phyloP scores from a whole-genome alignment of 2,329 filamentous ascomycete species.

The Aspergillus sp. region DNA sequence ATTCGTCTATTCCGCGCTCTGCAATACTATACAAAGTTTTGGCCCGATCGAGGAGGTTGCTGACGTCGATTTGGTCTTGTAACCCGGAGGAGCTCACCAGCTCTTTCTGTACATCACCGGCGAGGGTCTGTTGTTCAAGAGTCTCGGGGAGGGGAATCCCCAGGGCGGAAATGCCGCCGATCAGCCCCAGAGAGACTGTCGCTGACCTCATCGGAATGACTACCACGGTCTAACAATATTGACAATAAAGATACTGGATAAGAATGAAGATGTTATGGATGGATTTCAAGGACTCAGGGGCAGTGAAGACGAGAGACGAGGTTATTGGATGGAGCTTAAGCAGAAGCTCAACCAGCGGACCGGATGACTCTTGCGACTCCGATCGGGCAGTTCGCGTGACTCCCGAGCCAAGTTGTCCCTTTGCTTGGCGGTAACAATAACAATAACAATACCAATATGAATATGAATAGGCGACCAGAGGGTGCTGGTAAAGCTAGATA shows the following conservation, averaged over 20 bases:
- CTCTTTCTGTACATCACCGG: neutral
- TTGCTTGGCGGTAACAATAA: neutral
- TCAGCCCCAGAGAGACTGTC: slow-evolving; percentile 7
- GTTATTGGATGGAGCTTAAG: neutral
- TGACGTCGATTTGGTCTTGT: slow-evolving; percentile 52
- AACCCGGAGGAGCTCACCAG: slow-evolving; percentile 50
- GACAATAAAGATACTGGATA: neutral
- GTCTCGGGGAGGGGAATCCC: slow-evolving; percentile 3
- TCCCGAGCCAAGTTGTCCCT: too few species aligned
- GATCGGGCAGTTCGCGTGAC: neutral
- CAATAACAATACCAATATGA: neutral
- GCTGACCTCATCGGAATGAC: slow-evolving; percentile 2
- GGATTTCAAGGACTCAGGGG: neutral
- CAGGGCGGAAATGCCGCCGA: slow-evolving; percentile 11
- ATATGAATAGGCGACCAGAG: neutral
- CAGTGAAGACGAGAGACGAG: neutral
- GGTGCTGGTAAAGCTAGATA: neutral
- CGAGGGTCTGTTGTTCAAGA: slow-evolving; percentile 2
- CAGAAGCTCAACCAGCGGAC: neutral
- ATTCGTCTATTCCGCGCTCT: slow-evolving; percentile 58
- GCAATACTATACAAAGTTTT: slow-evolving; percentile 64
- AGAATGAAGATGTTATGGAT: neutral
- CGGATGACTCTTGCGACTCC: neutral
- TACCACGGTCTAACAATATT: neutral
- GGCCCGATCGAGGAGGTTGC: slow-evolving; percentile 60